Base-by-base conservation (phyloP, 2,329 filamentous ascomycete genomes). In the Hirsutella thompsonii region DNA sequence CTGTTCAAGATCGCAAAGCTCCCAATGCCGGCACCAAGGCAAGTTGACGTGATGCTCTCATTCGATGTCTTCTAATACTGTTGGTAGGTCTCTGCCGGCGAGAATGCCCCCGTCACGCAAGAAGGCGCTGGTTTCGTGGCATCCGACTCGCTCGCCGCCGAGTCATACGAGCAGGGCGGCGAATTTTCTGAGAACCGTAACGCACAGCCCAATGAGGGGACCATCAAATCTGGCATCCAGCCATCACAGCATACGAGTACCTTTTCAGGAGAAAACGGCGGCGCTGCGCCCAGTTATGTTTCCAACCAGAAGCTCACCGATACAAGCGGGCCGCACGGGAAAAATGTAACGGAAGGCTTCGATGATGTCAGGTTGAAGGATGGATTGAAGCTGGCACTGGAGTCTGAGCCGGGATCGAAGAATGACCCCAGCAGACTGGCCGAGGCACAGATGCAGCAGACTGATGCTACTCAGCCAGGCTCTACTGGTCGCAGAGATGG, bases 61-160 rank as follows among this genome's bases (percentile, higher is more conserved):
- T 11, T 3, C 5, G n/a, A 33, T 40, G 40, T 20, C 32, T 33
- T 28, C 37, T 13, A 21, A 38, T 3, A 36, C 1, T 8, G 34
- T 8, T 3, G 2, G n/a, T 40, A 76, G 67, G 71, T 74, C 45
- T 61, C 60, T 16, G 59, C 60, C 36, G 65, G 68, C 42, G 47
- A 58, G 44, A 59, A 72, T 37, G 67, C 74, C 36, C 71, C 75
- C 21, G 42, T 53, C 1, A 71, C 68, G 44, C 56, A 64, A 14
- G 85, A 92, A 58, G 64, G 69, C 13, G 65, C 80, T 5, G 86
- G 86, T 40, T 52, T 67, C 20, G 70, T 90, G 1, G 63, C 72
- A 36, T 65, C 71, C 13, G 83, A 82, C 60, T 90, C 83, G 6
- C 76, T 93, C 5, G 86, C 86, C 10, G 81, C 77, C 44, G 80